Percentiles rank a stretch among this genome's conserved stretches.
These are phyloP conservation scores for Wallacemonas sp. DNA, from an alignment of 208 protist genomes.

Conservation along the genomic window DNA sequence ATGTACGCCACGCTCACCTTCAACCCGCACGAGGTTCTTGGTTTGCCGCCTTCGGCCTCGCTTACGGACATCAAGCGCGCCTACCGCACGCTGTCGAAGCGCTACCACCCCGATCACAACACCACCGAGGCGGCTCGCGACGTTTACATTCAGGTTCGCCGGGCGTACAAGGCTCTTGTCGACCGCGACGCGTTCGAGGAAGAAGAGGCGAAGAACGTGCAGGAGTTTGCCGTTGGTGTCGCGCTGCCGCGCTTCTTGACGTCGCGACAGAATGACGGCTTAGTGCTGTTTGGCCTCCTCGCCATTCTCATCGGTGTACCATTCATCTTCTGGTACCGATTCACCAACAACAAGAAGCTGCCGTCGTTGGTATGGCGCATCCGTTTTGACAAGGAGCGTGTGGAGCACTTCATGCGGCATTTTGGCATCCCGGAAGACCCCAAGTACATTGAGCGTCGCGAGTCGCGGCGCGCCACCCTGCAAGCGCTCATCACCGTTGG, in stretches of 20 bases:
- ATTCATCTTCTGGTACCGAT: slow-evolving; percentile 79
- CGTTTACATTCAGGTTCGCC: slow-evolving; percentile 84
- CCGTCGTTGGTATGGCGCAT: slow-evolving; percentile 63
- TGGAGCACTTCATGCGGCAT: slow-evolving; percentile 72
- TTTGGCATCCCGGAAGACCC: slow-evolving; percentile 78
- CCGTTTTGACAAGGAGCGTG: slow-evolving; percentile 79
- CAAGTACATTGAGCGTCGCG: slow-evolving; percentile 65
- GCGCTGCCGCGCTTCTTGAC: slow-evolving; percentile 87
- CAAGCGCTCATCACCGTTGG: slow-evolving; percentile 43
- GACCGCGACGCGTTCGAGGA: slow-evolving; percentile 90
- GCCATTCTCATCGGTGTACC: slow-evolving; percentile 68
- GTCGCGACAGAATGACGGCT: slow-evolving; percentile 81
- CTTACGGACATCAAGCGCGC: slow-evolving; percentile 85
- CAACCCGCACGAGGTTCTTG: slow-evolving; percentile 83
- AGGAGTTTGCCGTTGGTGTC: slow-evolving; percentile 84
- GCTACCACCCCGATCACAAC: slow-evolving; percentile 92
- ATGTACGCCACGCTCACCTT: slow-evolving; percentile 90
- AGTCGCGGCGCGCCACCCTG: slow-evolving; percentile 51
- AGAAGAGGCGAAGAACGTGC: slow-evolving; percentile 67
- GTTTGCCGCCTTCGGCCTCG: slow-evolving; percentile 46
- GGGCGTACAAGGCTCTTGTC: slow-evolving; percentile 92
- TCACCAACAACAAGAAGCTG: slow-evolving; percentile 70
- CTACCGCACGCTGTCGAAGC: slow-evolving; percentile 76
- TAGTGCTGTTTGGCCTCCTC: slow-evolving; percentile 87
- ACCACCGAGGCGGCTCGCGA: slow-evolving; percentile 83